phyloP scores from a whole-genome alignment of 2,329 filamentous ascomycete species.

The Botrytis aclada region DNA sequence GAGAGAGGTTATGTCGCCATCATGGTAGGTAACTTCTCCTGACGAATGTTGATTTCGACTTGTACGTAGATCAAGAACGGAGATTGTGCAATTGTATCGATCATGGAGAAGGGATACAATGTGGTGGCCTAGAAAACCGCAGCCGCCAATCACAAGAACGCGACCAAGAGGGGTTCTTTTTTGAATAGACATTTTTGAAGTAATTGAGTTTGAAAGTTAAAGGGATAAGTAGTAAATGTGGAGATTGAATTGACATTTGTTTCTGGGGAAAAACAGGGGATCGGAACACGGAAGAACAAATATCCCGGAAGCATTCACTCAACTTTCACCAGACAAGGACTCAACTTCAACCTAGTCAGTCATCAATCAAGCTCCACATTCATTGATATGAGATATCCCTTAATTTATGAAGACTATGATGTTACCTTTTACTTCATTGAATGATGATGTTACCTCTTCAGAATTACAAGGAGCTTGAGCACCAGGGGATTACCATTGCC shows the following conservation, averaged over 20 bases:
- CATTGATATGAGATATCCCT: not conserved
- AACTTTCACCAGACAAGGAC: not conserved
- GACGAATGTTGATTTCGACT: constrained; percentile 60
- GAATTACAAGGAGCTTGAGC: not conserved
- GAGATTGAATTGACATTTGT: not conserved
- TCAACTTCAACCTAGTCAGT: not conserved
- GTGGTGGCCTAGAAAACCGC: constrained; percentile 81
- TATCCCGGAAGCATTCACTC: not conserved
- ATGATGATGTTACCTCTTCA: too few species aligned
- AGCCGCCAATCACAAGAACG: constrained; percentile 77
- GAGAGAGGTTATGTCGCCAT: constrained; percentile 73
- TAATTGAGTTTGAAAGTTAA: not conserved
- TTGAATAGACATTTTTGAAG: constrained; percentile 11
- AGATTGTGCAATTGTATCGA: constrained; percentile 54
- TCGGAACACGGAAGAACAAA: constrained; percentile 1
- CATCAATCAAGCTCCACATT: not conserved
- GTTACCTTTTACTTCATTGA: not conserved
- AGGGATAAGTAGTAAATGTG: not conserved
- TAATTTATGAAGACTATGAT: not conserved
- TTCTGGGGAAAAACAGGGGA: constrained; percentile 1
- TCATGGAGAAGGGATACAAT: constrained; percentile 69
- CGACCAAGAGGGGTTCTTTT: constrained; percentile 51
- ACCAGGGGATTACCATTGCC: not conserved
- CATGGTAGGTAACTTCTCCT: constrained; percentile 58
- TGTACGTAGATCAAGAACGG: constrained; percentile 71